phyloP scores from a whole-genome alignment of 2,329 filamentous ascomycete genomes.

The Cladorrhinum sp. region DNA sequence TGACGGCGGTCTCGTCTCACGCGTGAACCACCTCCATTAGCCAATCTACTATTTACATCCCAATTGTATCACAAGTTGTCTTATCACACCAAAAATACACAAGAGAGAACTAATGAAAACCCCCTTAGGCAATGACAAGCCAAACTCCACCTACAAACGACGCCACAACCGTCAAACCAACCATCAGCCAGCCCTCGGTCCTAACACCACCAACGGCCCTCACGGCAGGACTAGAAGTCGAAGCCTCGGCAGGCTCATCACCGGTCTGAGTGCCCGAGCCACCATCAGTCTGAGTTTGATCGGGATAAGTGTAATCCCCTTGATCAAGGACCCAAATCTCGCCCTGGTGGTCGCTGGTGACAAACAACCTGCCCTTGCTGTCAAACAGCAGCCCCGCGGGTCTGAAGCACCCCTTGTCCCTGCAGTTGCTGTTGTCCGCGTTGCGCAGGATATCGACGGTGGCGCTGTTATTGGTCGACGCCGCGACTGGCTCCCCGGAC shows the following conservation, averaged over 20 bases:
- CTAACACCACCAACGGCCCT: conserved; percentile 5
- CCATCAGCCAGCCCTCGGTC: conserved; percentile 18
- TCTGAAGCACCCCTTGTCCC: conserved; percentile 56
- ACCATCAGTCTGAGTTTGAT: conserved; percentile 2
- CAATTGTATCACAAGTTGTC: background rate
- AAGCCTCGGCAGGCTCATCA: conserved; percentile 2
- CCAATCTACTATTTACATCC: background rate
- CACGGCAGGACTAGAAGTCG: background rate
- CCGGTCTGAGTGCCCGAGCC: conserved; percentile 10
- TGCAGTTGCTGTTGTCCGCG: conserved; percentile 48
- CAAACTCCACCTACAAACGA: conserved; percentile 23
- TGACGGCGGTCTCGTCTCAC: background rate
- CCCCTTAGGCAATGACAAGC: conserved; percentile 17
- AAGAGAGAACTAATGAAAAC: background rate
- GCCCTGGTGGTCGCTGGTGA: conserved; percentile 61
- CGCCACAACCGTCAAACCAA: conserved; percentile 20
- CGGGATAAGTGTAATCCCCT: conserved; percentile 1
- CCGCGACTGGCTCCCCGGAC: conserved; percentile 41
- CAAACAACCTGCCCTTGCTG: conserved; percentile 53
- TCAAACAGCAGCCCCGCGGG: conserved; percentile 59
- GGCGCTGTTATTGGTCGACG: conserved; percentile 42
- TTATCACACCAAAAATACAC: too few species aligned
- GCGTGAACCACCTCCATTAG: background rate
- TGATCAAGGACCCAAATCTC: conserved; percentile 58
- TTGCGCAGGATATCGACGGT: conserved; percentile 56